These are phyloP conservation scores for Kodamaea anthophila DNA, from an alignment of 1,139 yeast species.

Conservation along the genomic window DNA sequence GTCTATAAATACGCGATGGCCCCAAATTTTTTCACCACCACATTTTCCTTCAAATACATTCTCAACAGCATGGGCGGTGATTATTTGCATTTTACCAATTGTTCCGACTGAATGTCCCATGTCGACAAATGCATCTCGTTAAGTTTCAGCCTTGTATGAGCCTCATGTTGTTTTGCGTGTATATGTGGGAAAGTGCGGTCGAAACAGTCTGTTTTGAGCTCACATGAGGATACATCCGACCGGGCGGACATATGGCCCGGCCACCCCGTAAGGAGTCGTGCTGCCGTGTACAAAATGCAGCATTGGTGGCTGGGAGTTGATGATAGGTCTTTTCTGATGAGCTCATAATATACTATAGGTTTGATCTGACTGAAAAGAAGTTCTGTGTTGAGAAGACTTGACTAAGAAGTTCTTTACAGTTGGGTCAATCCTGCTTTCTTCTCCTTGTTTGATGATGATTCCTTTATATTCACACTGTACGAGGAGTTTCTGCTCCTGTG, in stretches of 20 bases:
- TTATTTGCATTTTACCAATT: slow-evolving; percentile 73
- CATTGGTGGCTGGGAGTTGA: slow-evolving; percentile 53
- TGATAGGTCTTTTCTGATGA: slow-evolving; percentile 50
- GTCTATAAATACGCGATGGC: slow-evolving; percentile 1
- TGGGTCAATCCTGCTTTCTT: not conserved
- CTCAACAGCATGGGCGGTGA: slow-evolving; percentile 38
- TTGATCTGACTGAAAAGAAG: slow-evolving; percentile 22
- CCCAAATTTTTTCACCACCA: slow-evolving; percentile 4
- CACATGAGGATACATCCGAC: slow-evolving; percentile 60
- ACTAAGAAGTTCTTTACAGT: not conserved
- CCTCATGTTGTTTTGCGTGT: slow-evolving; percentile 16
- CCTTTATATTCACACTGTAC: slow-evolving; percentile 60
- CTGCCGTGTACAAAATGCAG: slow-evolving; percentile 60
- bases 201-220: slow-evolving; percentile 7
- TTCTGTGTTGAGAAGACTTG: not conserved
- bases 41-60: slow-evolving; percentile 6
- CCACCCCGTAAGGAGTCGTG: slow-evolving; percentile 57
- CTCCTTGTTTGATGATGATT: slow-evolving; percentile 48
- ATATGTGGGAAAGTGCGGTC: slow-evolving; percentile 7
- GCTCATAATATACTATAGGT: too few relatives aligned
- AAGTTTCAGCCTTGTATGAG: slow-evolving; percentile 89
- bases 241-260: slow-evolving; percentile 72
- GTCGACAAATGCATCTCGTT: slow-evolving; percentile 76
- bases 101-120: slow-evolving; percentile 73
- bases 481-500: slow-evolving; percentile 45